These are phyloP conservation scores for Sorghum bicolor DNA, from an alignment of 176 grass and related monocot species.

Conservation along the genomic window Sorghum_bicolor_NCBIv3 NC_012872.2:53497001-53497500, in stretches of 20 bases:
- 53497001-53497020: too few species aligned
- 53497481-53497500: not conserved
- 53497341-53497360: too few species aligned
- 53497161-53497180: not conserved
- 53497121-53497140: not conserved
- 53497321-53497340: not conserved
- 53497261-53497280: not conserved
- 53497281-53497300: not conserved
- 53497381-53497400: not conserved
- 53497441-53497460: not conserved
- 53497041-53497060: too few species aligned
- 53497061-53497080: too few species aligned
- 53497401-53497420: not conserved
- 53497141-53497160: not conserved
- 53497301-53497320: not conserved
- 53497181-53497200: not conserved
- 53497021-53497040: too few species aligned
- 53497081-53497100: not conserved
- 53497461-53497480: not conserved
- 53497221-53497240: not conserved
- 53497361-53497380: too few species aligned
- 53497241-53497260: not conserved
- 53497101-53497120: not conserved
- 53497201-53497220: not conserved
- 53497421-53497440: not conserved